Conservation (phyloP, 345 rosid species). For the Toxicodendron radicans region DNA sequence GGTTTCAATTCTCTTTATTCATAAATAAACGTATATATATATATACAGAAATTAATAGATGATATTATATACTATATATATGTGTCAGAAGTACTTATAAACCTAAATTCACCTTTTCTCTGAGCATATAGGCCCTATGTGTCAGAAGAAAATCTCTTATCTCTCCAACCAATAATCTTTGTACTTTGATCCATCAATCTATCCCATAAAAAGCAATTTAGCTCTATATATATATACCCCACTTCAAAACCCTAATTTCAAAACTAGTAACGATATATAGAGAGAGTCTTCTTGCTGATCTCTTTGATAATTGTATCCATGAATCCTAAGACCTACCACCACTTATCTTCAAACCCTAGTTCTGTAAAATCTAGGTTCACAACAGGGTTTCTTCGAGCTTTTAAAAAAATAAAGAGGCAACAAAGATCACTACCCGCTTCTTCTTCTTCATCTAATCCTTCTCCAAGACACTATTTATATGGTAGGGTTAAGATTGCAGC, state of each 20-base stretch:
- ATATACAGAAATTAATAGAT: no score
- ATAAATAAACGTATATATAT: no score
- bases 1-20: no score
- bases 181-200: constrained; percentile 20
- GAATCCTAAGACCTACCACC: constrained; percentile 18
- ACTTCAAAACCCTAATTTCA: constrained; percentile 27
- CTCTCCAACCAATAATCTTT: neutral
- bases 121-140: constrained; percentile 14
- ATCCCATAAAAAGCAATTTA: constrained; percentile 11
- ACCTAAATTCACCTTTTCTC: neutral
- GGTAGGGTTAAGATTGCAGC: constrained; percentile 50
- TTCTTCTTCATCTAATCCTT: neutral
- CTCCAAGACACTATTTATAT: neutral
- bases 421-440: constrained; percentile 7
- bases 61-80: no score
- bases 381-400: constrained; percentile 41
- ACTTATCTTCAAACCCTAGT: constrained; percentile 19
- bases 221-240: no score
- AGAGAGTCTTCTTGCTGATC: no score
- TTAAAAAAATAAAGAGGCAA: constrained; percentile 28
- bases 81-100: no score
- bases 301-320: constrained; percentile 11
- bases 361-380: constrained; percentile 43
- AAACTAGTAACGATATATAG: no score
- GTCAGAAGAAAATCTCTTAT: constrained; percentile 36